Conservation (phyloP, 306 rosid genomes). For the Quercus berberidifolia region DNA sequence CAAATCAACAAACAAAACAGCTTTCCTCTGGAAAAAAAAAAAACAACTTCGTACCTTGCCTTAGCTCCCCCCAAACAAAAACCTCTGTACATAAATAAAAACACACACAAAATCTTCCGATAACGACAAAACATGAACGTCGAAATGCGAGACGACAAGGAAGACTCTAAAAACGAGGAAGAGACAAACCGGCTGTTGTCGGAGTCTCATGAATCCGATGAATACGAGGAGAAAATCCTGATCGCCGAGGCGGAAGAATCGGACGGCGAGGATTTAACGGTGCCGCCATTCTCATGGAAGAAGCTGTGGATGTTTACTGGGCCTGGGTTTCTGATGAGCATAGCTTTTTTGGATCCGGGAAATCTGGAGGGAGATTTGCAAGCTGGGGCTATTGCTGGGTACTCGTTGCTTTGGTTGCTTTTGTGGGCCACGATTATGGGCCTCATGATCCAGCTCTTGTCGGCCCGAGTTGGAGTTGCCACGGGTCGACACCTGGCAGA, state of each 20-base stretch:
- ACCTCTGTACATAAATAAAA: too few species aligned
- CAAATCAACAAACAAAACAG: too few species aligned
- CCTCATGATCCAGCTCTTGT: slow-evolving; percentile 65
- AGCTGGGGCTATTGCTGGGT: slow-evolving; percentile 84
- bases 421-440: slow-evolving; percentile 90
- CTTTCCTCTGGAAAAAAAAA: too few species aligned
- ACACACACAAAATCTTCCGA: not conserved
- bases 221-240: slow-evolving; percentile 63
- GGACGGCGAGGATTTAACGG: slow-evolving; percentile 30
- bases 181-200: slow-evolving; percentile 39
- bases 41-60: too few species aligned
- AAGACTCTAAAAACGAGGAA: slow-evolving; percentile 40
- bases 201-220: not conserved
- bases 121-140: slow-evolving; percentile 29
- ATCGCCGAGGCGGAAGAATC: slow-evolving; percentile 31
- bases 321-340: slow-evolving; percentile 88
- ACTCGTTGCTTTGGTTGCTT: slow-evolving; percentile 74
- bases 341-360: slow-evolving; percentile 91
- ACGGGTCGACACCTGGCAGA: slow-evolving; percentile 84
- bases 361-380: slow-evolving; percentile 90
- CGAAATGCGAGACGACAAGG: slow-evolving; percentile 29
- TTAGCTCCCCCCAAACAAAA: too few species aligned
- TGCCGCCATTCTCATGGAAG: slow-evolving; percentile 72
- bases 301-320: slow-evolving; percentile 80
- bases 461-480: slow-evolving; percentile 70